Evolutionary conservation across 1,284 basidiomycete species (phyloP), one percentile per base, ranked within the genome.

Genomic region (Leucoagaricus sp.): DNA sequence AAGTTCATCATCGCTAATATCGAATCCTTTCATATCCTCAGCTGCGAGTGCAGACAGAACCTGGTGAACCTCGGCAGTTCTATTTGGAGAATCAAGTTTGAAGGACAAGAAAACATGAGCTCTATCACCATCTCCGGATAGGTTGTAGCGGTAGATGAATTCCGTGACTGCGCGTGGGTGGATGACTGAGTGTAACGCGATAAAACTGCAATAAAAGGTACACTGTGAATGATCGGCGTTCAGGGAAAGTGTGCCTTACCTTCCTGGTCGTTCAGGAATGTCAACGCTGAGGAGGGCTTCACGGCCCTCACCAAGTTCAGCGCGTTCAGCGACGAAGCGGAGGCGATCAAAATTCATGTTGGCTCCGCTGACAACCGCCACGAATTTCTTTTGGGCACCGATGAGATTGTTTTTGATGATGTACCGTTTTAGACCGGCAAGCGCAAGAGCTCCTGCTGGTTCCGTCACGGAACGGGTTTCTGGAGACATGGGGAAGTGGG

Each of bases 311-410:
- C 97, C 97, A 31, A 99, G 80, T 71, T 98, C 95, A 15, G 97
- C 97, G 57, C 97, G 93, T 69, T 99, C 97, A 13, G 97, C 91
- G 23, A 99, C 96, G 68, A 99, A 99, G 6, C 97, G 85, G 46
- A 99, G 74, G 25, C 97, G 84, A 63, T 94, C 92, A 73, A 99
- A 99, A 77, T 99, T 98, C 94, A 99, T 98, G 74, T 99, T 99
- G 13, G 97, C 97, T 28, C 97, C 97, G 62, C 91, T 95, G 60
- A 99, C 80, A 53, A 98, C 87, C 1, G 86, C 95, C 33, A 98
- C 94, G 63, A 96, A 98, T 59, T 85, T 87, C 74, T 94, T 95
- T 56, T 90, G 83, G 1, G 90, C 85, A 46, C 91, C 91, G 51
- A 93, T 67, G 28, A 98, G 83, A 58, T 89, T 82, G 70, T 98